phyloP scores from a whole-genome alignment of 2,329 filamentous ascomycete species.

The Colletotrichum musae region DNA sequence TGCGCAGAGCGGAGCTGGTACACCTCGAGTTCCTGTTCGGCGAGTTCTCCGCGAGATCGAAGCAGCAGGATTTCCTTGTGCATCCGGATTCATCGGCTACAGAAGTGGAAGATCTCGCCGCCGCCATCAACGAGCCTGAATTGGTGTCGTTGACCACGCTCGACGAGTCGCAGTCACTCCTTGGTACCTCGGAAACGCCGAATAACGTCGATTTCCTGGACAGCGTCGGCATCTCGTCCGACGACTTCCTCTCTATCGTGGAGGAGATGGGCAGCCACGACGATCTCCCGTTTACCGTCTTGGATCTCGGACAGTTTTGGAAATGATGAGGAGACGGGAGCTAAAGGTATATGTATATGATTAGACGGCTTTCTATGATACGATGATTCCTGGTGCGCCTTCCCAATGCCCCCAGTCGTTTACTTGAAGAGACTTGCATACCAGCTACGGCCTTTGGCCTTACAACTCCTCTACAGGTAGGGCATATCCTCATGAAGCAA shows the following conservation, averaged over 20 bases:
- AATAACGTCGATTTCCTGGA: conserved; percentile 52
- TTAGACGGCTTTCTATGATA: not conserved
- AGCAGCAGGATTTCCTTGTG: conserved; percentile 48
- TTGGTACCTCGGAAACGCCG: conserved; percentile 27
- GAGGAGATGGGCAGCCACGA: conserved; percentile 49
- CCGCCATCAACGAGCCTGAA: not conserved
- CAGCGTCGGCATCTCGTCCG: conserved; percentile 55
- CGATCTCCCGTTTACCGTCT: not conserved
- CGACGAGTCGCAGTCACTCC: conserved; percentile 6
- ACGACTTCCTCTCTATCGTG: conserved; percentile 55
- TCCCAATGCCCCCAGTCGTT: no score
- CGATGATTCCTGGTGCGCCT: no score
- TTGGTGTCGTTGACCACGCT: conserved; percentile 14
- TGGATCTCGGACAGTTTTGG: conserved; percentile 21
- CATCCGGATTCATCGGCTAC: conserved; percentile 5
- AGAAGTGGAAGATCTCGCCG: no score
- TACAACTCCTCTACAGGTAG: no score
- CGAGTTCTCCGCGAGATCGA: conserved; percentile 45
- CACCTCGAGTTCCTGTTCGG: conserved; percentile 48
- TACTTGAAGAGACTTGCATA: no score
- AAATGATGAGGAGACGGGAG: not conserved
- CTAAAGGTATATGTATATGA: not conserved
- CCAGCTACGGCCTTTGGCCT: no score
- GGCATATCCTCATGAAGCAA: no score
- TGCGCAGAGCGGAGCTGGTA: conserved; percentile 51